phyloP scores from a whole-genome alignment of 106 monocot species.

The Dendrobium officinale region DNA sequence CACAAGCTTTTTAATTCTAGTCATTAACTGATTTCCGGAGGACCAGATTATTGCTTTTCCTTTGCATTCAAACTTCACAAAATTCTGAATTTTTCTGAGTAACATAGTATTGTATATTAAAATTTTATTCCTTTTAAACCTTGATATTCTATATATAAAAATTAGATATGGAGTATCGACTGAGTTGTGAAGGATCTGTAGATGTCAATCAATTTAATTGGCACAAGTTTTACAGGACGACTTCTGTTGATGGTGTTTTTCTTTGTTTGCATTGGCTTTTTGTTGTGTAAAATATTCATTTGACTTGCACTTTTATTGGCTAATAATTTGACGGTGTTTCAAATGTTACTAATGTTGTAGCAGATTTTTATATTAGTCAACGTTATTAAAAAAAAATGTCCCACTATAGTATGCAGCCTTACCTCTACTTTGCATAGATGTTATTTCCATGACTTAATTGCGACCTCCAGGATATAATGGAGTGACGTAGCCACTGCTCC shows the following conservation, averaged over 20 bases:
- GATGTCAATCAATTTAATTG: not conserved
- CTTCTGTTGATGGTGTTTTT: not conserved
- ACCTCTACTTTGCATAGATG: no score
- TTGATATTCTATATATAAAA: not conserved
- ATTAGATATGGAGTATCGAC: not conserved
- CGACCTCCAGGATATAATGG: not conserved
- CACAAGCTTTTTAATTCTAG: not conserved
- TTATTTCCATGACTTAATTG: no score
- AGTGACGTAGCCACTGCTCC: not conserved
- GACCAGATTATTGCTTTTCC: not conserved
- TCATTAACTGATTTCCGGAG: not conserved
- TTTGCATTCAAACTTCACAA: not conserved
- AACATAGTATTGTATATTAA: not conserved
- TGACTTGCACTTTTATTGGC: not conserved
- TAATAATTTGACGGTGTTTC: not conserved
- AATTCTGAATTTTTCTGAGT: not conserved
- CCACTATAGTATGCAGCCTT: not conserved
- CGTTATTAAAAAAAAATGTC: not conserved
- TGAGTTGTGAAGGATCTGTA: not conserved
- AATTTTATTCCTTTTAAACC: not conserved
- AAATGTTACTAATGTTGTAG: not conserved
- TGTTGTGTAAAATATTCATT: not conserved
- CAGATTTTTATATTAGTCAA: not conserved
- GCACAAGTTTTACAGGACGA: not conserved
- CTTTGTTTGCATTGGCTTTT: not conserved